Base-by-base conservation (phyloP, 331 rosid genomes). In the Pyrus hybrid region DNA sequence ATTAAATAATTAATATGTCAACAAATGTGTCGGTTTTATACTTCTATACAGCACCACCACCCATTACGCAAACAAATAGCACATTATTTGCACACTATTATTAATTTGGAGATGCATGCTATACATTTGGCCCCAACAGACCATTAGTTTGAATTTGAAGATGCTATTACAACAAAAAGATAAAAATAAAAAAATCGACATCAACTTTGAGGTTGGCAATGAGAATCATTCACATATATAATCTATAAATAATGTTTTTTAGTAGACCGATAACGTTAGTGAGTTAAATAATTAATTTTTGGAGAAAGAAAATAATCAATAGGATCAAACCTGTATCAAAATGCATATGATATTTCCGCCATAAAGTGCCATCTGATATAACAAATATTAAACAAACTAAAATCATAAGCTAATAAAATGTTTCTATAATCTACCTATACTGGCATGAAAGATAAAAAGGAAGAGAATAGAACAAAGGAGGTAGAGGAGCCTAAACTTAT, bases 261-360 rank as follows among this genome's bases (percentile, higher is more conserved):
- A 51, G 21, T 10, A 37, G 1, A 37, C 4, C 43, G 4, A 37
- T 37, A 37, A 37, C 4, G 13, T 37, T 17, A 51, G 9, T 6
- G 4, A 0, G 57, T 17, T 51, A 51, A 49, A 51, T 51, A 6
- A 16, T 16, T 5, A 49, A 0, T 16, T 49, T 1, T 17, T 17
- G 0, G 0, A 0, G 13, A 0, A 17, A 17, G 4, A 17, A 17
- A 0, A 16, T 0, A 17, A 51, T 51, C 1, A 1, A 0, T 2
- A 0, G 4, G 10, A 17, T 51, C 2, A 0, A 16, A 51, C 8
- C 0, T 1, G 2, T 1, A 17, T 1, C 4, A 51, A 0, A 51
- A 9, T 17, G 0, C 10, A 17, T 51, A 37, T 37, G 3, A 0
- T 37, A 37, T 37, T 37, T 37, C 13, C 4, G 0, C 45, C 45